A percentile compares a stretch with the other conserved stretches of the same genome.
These are phyloP conservation scores for Tetragonia tetragonoides DNA, from an alignment of 148 eudicot genomes.

Conservation along the genomic window DNA sequence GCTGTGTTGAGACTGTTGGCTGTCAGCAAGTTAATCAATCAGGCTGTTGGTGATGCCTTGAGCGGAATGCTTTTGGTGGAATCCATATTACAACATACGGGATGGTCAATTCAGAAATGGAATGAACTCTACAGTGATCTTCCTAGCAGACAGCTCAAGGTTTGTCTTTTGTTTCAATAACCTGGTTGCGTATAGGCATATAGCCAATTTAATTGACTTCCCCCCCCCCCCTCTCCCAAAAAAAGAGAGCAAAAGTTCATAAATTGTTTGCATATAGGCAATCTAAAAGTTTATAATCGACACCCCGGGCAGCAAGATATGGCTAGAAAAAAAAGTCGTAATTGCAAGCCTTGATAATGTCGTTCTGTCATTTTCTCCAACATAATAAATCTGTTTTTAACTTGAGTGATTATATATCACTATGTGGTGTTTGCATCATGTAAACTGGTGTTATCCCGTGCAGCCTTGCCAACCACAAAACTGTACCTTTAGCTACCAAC, in stretches of 20 bases:
- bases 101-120: constrained; percentile 88
- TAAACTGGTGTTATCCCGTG: no score
- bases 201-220: neutral
- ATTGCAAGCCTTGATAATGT: neutral
- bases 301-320: no score
- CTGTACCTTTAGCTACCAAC: no score
- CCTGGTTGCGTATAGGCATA: neutral
- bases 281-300: no score
- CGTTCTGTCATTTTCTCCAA: neutral
- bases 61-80: constrained; percentile 92
- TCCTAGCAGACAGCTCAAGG: constrained; percentile 97
- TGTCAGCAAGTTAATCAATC: constrained; percentile 81
- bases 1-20: constrained; percentile 82
- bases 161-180: constrained; percentile 14
- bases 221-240: no score
- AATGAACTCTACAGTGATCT: constrained; percentile 77
- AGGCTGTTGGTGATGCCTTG: constrained; percentile 96
- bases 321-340: no score
- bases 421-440: no score
- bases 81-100: constrained; percentile 65
- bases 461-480: no score
- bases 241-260: no score
- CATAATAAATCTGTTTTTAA: neutral
- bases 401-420: neutral
- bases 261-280: no score